Base-by-base conservation (phyloP, 2,329 filamentous ascomycete genomes). In the Pestalotiopsis sp. region DNA sequence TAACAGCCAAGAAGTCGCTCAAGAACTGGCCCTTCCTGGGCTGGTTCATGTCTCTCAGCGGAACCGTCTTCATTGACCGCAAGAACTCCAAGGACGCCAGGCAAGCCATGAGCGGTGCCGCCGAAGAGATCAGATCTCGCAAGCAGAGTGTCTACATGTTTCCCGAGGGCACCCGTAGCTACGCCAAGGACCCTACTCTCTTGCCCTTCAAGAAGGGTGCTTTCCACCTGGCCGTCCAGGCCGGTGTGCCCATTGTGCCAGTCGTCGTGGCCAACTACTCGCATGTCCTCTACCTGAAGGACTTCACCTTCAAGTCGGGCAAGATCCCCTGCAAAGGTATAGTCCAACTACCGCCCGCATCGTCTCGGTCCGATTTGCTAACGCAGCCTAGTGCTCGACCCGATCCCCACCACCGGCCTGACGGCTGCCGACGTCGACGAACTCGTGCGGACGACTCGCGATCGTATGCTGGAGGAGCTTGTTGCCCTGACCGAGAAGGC, bases 181-280 rank as follows among this genome's bases (percentile, higher is more conserved):
- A 98, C 82, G 87, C 92, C 68, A 89, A 92, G 75, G 91, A 95
- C 67, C 93, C 96, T 1, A 88, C 87, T 69, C 83, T 99, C 75
- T 85, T 98, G 67, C 93, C 94, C n/a, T 99, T 98, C 87, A 99
- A 99, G 84, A 99, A 99, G 85, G 96, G 96, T 69, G 96, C 95
- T 61, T 99, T 99, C 82, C 95, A 99, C 80, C 87, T 99, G 41
- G 96, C 96, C 60, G 89, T 99, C 23, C 93, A 98, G 85, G 95
- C 95, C 2, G 92, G 94, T 73, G 96, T 98, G 5, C 95, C 95
- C 31, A 93, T 99, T 75, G 91, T 99, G 3, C 96, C 96, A 0
- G 87, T 97, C 45, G 91, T 94, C 61, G 88, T 90, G 38, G 92
- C 92, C 78, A 95, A 94, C 81, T 95, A 95, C 80, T 91, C 91